Evolutionary conservation across 139 green algal genomes (phyloP).

Genomic region (Zygnema cylindricum): DNA sequence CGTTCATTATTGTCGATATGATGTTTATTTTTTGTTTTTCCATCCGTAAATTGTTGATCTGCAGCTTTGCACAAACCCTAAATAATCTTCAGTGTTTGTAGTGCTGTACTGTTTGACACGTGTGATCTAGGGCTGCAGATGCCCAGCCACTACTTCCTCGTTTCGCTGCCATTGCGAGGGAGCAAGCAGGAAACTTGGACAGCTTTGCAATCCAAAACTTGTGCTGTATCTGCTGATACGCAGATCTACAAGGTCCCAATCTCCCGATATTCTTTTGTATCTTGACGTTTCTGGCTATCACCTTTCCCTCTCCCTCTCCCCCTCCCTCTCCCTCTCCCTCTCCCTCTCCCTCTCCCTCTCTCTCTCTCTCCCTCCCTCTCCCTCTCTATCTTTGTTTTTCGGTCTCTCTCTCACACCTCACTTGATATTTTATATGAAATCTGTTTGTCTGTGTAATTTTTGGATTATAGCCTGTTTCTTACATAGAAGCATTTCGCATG

Average conservation of each 20-base stretch:
- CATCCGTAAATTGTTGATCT: neutral
- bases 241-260: slow-evolving; percentile 45
- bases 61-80: neutral
- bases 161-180: slow-evolving; percentile 42
- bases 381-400: neutral
- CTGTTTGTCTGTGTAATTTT: no score
- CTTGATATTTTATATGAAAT: neutral
- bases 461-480: no score
- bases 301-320: slow-evolving; percentile 26
- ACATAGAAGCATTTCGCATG: neutral
- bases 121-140: slow-evolving; percentile 31
- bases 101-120: neutral
- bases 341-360: neutral
- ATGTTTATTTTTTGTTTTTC: neutral
- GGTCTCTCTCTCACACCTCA: neutral
- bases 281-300: neutral
- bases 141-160: slow-evolving; percentile 52
- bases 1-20: neutral
- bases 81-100: neutral
- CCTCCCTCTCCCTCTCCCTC: neutral
- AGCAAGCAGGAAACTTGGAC: slow-evolving; percentile 45
- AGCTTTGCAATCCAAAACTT: slow-evolving; percentile 21
- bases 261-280: neutral
- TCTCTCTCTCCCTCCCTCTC: neutral
- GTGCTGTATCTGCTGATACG: slow-evolving; percentile 23